These are phyloP conservation scores for Colletotrichum horii DNA, from an alignment of 2,329 filamentous ascomycete genomes.

Conservation along the genomic window DNA sequence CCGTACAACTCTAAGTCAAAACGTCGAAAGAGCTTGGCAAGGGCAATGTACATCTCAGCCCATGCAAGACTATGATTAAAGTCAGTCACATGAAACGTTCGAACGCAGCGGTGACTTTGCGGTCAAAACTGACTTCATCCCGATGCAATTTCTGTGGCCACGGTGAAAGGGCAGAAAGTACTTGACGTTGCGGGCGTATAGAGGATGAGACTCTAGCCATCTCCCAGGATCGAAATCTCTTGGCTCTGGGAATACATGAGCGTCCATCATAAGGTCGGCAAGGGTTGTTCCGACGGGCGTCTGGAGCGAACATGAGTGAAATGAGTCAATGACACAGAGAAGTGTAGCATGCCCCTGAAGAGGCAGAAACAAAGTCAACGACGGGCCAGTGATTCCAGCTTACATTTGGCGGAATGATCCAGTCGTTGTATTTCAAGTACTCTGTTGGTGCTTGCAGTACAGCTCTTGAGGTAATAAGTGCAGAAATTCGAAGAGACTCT, in stretches of 20 bases:
- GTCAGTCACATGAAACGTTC: background rate
- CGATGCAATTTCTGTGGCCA: background rate
- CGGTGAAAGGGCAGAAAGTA: background rate
- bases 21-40: conserved; percentile 10
- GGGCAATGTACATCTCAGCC: background rate
- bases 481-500: background rate
- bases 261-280: background rate
- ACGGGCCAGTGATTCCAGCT: background rate
- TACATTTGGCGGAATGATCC: background rate
- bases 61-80: background rate
- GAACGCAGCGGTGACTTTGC: background rate
- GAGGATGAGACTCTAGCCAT: background rate
- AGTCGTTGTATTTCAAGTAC: background rate
- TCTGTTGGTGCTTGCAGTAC: background rate
- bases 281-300: background rate
- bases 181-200: background rate
- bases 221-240: background rate
- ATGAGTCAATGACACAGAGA: background rate
- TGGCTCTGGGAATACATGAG: background rate
- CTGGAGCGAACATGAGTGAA: background rate
- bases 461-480: background rate
- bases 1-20: conserved; percentile 26
- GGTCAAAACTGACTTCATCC: background rate
- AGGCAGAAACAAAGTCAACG: background rate
- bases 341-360: background rate